A percentile compares a stretch with the other conserved stretches of the same genome.
Evolutionary conservation across 495 filamentous ascomycete genomes (phyloP).

Genomic region (Penicillium riverlandense): DNA sequence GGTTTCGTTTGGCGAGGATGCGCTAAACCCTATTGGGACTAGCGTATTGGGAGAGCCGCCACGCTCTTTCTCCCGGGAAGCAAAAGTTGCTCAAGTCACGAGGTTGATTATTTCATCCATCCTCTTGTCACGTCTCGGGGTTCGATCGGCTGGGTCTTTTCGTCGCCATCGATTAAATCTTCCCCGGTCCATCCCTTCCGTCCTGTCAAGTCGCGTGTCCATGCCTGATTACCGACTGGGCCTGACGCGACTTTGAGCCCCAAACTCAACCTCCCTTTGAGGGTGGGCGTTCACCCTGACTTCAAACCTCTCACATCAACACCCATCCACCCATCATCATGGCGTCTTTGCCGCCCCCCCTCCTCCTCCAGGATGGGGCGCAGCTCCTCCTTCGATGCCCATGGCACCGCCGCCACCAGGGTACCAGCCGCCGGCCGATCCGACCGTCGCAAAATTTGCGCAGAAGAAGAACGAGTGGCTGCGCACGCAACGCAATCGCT

Average conservation of each 20-base stretch:
- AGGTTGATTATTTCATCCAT: constrained; percentile 12
- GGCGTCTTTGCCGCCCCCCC: constrained; percentile 74
- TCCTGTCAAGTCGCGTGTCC: constrained; percentile 9
- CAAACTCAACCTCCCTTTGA: constrained; percentile 21
- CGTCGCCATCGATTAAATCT: background rate
- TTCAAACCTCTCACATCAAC: constrained; percentile 9
- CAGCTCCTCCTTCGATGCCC: constrained; percentile 67
- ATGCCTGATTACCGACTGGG: constrained; percentile 26
- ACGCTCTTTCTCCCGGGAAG: background rate
- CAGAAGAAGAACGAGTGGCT: constrained; percentile 99
- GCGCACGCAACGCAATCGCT: constrained; percentile 83
- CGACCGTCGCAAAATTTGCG: constrained; percentile 87
- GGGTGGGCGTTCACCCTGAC: constrained; percentile 14
- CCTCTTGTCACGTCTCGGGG: too few species aligned
- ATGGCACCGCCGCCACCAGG: constrained; percentile 83
- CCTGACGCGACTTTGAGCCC: constrained; percentile 32
- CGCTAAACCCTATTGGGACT: constrained; percentile 28
- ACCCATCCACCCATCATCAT: constrained; percentile 39
- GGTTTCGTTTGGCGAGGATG: constrained; percentile 45
- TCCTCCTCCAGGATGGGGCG: constrained; percentile 69
- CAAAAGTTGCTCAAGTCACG: too few species aligned
- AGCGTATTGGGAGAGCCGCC: constrained; percentile 34
- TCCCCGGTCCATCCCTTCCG: background rate
- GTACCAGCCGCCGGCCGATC: constrained; percentile 76
- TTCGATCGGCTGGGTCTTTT: background rate